Evolutionary conservation across 768 basidiomycete genomes (phyloP).

Genomic region (Psilocybe sp.): DNA sequence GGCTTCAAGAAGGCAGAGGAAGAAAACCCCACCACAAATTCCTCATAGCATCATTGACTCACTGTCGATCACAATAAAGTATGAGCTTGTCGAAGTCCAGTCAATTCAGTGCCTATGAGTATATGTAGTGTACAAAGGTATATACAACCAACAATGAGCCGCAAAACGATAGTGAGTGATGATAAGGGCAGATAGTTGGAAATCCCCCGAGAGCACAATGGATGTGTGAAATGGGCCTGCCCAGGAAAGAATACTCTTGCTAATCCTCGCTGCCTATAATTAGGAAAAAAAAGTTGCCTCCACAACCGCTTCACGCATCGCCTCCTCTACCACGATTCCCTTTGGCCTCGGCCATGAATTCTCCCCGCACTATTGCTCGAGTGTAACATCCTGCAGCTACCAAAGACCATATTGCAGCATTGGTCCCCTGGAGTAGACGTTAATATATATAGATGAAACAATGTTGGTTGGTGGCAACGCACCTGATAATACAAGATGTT

Average conservation of each 20-base stretch:
- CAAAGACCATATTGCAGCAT: slow-evolving; percentile 77
- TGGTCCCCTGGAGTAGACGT: slow-evolving; percentile 66
- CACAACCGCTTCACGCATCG: slow-evolving; percentile 42
- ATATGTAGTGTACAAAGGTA: background rate
- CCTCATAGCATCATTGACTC: background rate
- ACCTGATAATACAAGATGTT: slow-evolving; percentile 79
- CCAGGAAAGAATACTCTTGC: slow-evolving; percentile 15
- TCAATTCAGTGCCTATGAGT: background rate
- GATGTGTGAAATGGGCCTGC: slow-evolving; percentile 16
- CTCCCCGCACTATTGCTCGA: slow-evolving; percentile 64
- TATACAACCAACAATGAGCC: background rate
- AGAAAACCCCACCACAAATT: background rate
- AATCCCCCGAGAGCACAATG: background rate
- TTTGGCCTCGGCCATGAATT: slow-evolving; percentile 66
- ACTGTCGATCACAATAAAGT: background rate
- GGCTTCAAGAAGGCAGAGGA: slow-evolving; percentile 52
- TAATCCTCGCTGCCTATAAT: slow-evolving; percentile 13
- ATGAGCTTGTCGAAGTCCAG: background rate
- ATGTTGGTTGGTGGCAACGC: slow-evolving; percentile 11
- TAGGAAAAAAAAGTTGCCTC: slow-evolving; percentile 6
- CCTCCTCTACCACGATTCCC: slow-evolving; percentile 57
- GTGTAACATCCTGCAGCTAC: slow-evolving; percentile 68
- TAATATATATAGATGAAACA: slow-evolving; percentile 2
- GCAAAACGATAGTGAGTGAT: background rate
- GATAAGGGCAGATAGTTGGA: too few species aligned